Percentiles rank a stretch among this genome's conserved stretches.
Evolutionary conservation across 1,284 basidiomycete genomes (phyloP).

Genomic region (Papiliotrema terrestris): DNA sequence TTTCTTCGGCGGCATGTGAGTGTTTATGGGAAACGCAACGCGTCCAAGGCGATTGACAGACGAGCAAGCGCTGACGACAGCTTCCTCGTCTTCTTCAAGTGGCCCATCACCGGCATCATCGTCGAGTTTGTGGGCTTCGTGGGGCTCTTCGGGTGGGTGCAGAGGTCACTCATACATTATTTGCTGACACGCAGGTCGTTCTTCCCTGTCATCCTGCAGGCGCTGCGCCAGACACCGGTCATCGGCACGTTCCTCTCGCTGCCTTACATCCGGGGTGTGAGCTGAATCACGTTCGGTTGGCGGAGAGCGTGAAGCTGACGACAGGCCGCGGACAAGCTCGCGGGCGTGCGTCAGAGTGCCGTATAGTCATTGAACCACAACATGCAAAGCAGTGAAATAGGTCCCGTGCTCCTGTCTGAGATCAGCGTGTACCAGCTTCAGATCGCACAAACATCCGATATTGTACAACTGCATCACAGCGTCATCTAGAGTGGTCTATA

Average conservation of each 20-base stretch:
- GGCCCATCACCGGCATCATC: conserved; percentile 88
- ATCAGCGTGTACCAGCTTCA: too few relatives aligned
- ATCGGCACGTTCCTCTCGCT: conserved; percentile 82
- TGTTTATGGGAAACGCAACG: not conserved
- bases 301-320: not conserved
- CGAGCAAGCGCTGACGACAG: conserved; percentile 13
- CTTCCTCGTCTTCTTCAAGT: conserved; percentile 65
- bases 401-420: too few relatives aligned
- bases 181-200: conserved; percentile 69
- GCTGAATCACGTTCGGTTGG: conserved; percentile 12
- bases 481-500: too few relatives aligned
- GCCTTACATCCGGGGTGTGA: conserved; percentile 67
- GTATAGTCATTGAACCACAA: too few relatives aligned
- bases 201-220: conserved; percentile 96
- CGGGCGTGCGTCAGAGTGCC: conserved; percentile 48
- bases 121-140: conserved; percentile 95
- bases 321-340: conserved; percentile 44
- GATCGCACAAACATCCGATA: too few relatives aligned
- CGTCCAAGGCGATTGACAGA: not conserved
- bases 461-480: too few relatives aligned
- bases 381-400: too few relatives aligned
- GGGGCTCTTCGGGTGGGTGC: conserved; percentile 85
- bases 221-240: conserved; percentile 89
- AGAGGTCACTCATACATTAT: not conserved
- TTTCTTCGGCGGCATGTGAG: conserved; percentile 78